Base-by-base conservation (phyloP, 2,329 filamentous ascomycete species). In the Alternaria sp. region DNA sequence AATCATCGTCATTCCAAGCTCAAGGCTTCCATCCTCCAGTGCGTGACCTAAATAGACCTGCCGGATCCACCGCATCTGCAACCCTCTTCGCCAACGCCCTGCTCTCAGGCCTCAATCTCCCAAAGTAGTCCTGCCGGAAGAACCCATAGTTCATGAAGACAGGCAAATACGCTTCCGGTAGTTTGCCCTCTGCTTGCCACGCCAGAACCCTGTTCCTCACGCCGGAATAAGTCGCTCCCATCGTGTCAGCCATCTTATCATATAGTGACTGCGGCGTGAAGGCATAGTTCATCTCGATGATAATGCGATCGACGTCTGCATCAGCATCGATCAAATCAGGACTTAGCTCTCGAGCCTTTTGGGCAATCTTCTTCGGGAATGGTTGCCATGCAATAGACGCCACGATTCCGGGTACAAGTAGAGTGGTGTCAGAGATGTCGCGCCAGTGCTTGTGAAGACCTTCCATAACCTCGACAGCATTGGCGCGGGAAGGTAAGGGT, bases 91-190 rank as follows among this genome's bases (percentile, higher is more conserved):
- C 81, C 41, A 77, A 62, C 44, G 78, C 74, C 20, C 69, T 64
- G 55, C 62, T 75, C 64, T 70, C 66, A 4, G 78, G 77, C 21
- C 71, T 69, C 50, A 84, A 70, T 9, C 82, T 76, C 1, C 79
- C 80, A 77, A 80, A 84, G 64, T 83, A 84, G 62, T 84, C 81
- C 73, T 85, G 82, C 5, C 79, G 69, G 55, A 71, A 80, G 64
- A 84, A 81, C 0, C 80, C 79, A 56, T 85, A 83, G 49, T 84
- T 85, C 82, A 84, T 82, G 67, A 85, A 85, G 2, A 85, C 50
- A 2, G 83, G 83, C 5, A 80, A 64, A 59, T 84, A 82, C 5
- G 78, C 79, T 30, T 83, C 74, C 1, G 81, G 79, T n/a, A 83
- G 65, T 3, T 73, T 75, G 2, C 79, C 81, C 12, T 81, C 63